A percentile compares a stretch with the other conserved stretches of the same genome.
Evolutionary conservation across 176 grass and related monocot genomes (phyloP).

Genomic region (Carex pumila): DNA sequence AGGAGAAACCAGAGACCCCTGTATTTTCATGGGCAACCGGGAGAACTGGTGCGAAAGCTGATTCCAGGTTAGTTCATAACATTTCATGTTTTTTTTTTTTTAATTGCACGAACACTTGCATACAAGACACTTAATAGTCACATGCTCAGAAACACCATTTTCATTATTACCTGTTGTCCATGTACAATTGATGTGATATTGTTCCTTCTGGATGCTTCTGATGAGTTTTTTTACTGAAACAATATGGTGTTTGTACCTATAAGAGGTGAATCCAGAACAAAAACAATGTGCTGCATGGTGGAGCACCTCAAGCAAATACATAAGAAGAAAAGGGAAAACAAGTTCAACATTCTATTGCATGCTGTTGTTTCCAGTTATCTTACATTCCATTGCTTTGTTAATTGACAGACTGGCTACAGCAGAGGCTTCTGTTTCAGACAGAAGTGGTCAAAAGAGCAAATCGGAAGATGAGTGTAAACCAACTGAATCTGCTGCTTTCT

Average conservation of each 20-base stretch:
- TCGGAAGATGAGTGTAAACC: constrained; percentile 8
- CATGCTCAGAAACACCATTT: neutral
- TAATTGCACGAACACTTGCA: neutral
- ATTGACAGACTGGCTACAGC: neutral
- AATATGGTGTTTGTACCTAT: neutral
- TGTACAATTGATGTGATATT: neutral
- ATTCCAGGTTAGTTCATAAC: neutral
- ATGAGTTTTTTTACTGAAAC: neutral
- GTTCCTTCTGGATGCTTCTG: neutral
- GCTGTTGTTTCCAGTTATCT: neutral
- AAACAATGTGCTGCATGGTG: neutral
- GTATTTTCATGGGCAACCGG: constrained; percentile 9
- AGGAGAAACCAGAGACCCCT: constrained; percentile 10
- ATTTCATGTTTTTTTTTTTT: neutral
- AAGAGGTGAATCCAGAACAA: neutral
- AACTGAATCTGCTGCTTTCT: neutral
- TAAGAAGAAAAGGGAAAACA: neutral
- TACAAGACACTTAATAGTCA: neutral
- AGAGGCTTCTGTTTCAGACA: neutral
- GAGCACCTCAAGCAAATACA: neutral
- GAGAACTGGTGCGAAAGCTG: neutral
- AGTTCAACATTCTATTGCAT: neutral
- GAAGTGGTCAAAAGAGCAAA: constrained; percentile 20
- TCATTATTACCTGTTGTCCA: neutral
- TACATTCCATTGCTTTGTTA: neutral